phyloP scores from a whole-genome alignment of 139 green algal species.

The Chlamydomonas applanata region DNA sequence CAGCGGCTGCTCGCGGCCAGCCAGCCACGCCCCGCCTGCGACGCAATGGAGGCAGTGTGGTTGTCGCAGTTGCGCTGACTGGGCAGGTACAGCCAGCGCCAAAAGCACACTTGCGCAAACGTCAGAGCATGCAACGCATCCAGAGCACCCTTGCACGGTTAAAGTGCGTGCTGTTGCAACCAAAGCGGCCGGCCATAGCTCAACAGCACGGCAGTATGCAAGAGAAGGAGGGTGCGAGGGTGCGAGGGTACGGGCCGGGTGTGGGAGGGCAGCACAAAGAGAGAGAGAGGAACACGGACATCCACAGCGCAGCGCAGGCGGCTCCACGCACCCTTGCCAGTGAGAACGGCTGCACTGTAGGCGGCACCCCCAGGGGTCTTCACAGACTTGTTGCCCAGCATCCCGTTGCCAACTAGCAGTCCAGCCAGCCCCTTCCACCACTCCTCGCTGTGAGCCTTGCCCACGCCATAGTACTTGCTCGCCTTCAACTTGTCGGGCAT shows the following conservation, averaged over 20 bases:
- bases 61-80: no score
- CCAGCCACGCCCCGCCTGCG: not conserved
- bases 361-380: not conserved
- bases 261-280: no score
- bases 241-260: no score
- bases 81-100: no score
- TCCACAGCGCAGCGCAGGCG: no score
- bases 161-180: not conserved
- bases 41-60: no score
- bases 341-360: no score
- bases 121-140: not conserved
- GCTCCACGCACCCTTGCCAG: no score
- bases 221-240: no score
- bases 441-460: conserved; percentile 34
- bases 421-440: conserved; percentile 60
- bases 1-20: not conserved
- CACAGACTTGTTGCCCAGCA: conserved; percentile 20
- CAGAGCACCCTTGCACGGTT: not conserved
- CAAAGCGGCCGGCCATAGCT: no score
- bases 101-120: not conserved
- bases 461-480: conserved; percentile 45
- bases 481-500: conserved; percentile 19
- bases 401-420: conserved; percentile 33
- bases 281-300: no score
- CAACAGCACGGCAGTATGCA: no score